Evolutionary conservation across 768 basidiomycete species (phyloP).

Genomic region (Boletales sp.): DNA sequence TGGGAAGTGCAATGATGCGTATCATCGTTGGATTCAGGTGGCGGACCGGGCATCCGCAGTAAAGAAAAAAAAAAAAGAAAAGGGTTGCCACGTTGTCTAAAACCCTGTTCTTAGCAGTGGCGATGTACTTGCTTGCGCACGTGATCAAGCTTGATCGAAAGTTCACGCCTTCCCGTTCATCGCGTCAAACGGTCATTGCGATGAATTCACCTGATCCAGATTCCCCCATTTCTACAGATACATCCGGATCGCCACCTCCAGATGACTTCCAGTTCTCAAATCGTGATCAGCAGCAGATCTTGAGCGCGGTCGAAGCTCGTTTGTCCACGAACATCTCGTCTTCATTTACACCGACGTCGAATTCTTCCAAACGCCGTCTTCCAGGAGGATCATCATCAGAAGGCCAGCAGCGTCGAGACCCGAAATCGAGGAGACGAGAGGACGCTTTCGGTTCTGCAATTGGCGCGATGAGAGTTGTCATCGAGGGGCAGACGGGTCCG

Average conservation of each 20-base stretch:
- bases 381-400: constrained; percentile 44
- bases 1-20: constrained; percentile 49
- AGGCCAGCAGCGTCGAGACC: constrained; percentile 44
- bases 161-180: no score
- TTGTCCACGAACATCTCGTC: constrained; percentile 15
- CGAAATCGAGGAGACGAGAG: constrained; percentile 48
- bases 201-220: constrained; percentile 39
- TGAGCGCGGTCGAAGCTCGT: constrained; percentile 18
- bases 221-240: constrained; percentile 35
- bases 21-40: constrained; percentile 17
- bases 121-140: constrained; percentile 4
- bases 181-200: background rate
- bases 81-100: background rate
- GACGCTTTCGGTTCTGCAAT: constrained; percentile 30
- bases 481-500: constrained; percentile 19
- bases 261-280: constrained; percentile 30
- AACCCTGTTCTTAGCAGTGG: no score
- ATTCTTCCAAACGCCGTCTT: constrained; percentile 49
- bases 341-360: constrained; percentile 19
- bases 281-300: constrained; percentile 29
- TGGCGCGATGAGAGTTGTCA: constrained; percentile 20
- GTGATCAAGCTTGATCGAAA: constrained; percentile 6
- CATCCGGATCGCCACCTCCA: constrained; percentile 36
- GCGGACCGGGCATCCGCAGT: no score
- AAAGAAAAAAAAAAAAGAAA: no score